Percentiles rank a stretch among this genome's conserved stretches.
Conservation (phyloP, 1,284 basidiomycete species). For the Sporisorium scitamineum region DNA sequence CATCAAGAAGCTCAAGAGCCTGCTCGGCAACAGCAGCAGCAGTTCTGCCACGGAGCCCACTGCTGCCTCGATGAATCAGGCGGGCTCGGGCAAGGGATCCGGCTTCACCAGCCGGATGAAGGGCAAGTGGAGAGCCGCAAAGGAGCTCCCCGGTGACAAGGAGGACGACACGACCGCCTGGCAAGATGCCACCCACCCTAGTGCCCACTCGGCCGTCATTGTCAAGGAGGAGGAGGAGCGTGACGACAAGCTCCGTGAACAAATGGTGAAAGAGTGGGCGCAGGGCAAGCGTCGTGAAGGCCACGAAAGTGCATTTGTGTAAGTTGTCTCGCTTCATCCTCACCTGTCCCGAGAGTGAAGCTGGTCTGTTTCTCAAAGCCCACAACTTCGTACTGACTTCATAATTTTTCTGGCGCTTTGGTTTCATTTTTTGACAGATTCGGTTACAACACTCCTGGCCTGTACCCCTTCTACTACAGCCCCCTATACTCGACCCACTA, state of each 20-base stretch:
- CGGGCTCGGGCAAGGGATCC: constrained; percentile 11
- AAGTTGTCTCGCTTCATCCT: constrained; percentile 9
- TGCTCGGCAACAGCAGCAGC: constrained; percentile 23
- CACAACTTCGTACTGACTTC: constrained; percentile 1
- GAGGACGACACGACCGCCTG: constrained; percentile 19
- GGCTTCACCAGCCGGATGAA: constrained; percentile 33
- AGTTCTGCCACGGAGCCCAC: not conserved
- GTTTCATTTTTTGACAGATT: constrained; percentile 12
- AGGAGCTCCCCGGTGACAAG: constrained; percentile 36
- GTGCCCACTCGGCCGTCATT: constrained; percentile 46
- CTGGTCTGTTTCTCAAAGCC: too few relatives aligned
- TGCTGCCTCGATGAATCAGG: not conserved
- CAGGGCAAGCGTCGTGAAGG: constrained; percentile 46
- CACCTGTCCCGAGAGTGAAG: too few relatives aligned
- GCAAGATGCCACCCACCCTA: constrained; percentile 51
- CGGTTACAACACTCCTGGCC: constrained; percentile 44
- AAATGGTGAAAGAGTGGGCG: constrained; percentile 41
- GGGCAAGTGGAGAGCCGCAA: constrained; percentile 43
- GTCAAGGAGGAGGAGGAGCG: constrained; percentile 37
- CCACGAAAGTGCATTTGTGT: constrained; percentile 48
- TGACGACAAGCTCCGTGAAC: constrained; percentile 32
- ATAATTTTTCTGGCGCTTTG: not conserved
- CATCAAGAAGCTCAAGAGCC: constrained; percentile 33
- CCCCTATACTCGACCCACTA: constrained; percentile 28
- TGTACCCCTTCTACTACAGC: constrained; percentile 45